phyloP scores from a whole-genome alignment of 306 rosid species.

The Castanospermum australe region DNA sequence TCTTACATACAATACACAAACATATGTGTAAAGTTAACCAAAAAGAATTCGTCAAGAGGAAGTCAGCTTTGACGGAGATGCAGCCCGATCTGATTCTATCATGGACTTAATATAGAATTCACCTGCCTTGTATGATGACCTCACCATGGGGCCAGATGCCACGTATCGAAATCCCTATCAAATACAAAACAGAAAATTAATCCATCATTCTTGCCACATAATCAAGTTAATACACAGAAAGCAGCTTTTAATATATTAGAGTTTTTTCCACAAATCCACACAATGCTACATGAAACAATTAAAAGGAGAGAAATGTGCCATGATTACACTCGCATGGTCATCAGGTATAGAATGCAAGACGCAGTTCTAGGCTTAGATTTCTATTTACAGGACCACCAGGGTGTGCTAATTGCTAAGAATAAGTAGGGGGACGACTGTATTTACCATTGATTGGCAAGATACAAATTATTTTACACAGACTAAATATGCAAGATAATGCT shows the following conservation, averaged over 20 bases:
- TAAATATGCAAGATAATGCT: neutral
- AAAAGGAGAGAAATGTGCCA: conserved; percentile 8
- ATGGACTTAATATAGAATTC: conserved; percentile 93
- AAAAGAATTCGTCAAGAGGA: conserved; percentile 32
- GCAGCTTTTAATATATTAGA: conserved; percentile 5
- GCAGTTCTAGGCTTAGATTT: neutral
- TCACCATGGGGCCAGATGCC: conserved; percentile 95
- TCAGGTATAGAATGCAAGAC: conserved; percentile 21
- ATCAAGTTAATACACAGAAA: conserved; percentile 9
- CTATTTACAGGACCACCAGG: neutral
- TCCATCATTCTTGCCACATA: conserved; percentile 26
- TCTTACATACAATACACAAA: conserved; percentile 32
- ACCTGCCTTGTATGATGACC: conserved; percentile 93
- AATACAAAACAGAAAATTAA: conserved; percentile 28
- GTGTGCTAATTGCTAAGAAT: conserved; percentile 4
- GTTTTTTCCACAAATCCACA: conserved; percentile 2
- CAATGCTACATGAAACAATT: conserved; percentile 21
- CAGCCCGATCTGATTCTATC: conserved; percentile 86
- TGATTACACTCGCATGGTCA: conserved; percentile 25
- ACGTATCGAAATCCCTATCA: conserved; percentile 86
- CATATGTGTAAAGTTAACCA: neutral
- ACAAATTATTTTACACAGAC: neutral
- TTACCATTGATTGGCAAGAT: neutral
- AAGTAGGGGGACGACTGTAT: neutral
- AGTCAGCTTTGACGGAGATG: conserved; percentile 53